Evolutionary conservation across 1,284 basidiomycete species (phyloP), one percentile per base, ranked within the genome.

Genomic region (Ganoderma lucidum): DNA sequence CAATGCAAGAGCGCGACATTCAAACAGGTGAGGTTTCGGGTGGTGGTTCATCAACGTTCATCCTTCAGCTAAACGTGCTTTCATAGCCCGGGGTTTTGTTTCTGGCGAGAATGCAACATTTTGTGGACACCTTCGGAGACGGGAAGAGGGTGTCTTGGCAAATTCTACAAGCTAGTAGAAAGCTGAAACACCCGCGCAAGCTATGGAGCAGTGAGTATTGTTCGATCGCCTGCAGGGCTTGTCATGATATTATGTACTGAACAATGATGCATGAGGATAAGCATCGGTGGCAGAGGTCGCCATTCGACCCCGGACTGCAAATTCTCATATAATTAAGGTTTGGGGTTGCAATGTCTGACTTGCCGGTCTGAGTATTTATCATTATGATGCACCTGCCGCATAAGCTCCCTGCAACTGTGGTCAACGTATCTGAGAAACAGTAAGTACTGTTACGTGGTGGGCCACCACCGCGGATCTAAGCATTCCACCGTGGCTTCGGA

Each of bases 1-100:
- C n/a, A 75, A 76, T 60, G 74, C 76, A 10, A 35, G 4, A 35
- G 35, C 35, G 4, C 35, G 35, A 35, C 35, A 8, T 35, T 35
- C 23, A 35, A 3, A 35, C 35, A 35, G 35, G 35, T 8, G 35
- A 35, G 35, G 35, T 35, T 35, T 35, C 8, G 35, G 35, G 35
- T 35, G 35, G 35, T 35, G 8, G 35, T 35, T 35, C 35, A 35
- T 35, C 23, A 23, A 23, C 23, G 23, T 23, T 23, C 23, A 23
- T 23, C 23, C 23, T 23, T 35, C 35, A 35, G 35, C 35, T 8
- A 35, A 35, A 8, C 8, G 35, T 35, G 35, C 35, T 35, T 35
- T 35, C 4, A 35, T 35, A 23, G 23, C 23, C 23, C 23, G 23
- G 65, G 15, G 67, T 65, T 65, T 65, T 71, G 56, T 73, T 71